Percentiles rank a stretch among this genome's conserved stretches.
Evolutionary conservation across 1,139 yeast species (phyloP).

Genomic region (Lodderomyces metapsilosis): DNA sequence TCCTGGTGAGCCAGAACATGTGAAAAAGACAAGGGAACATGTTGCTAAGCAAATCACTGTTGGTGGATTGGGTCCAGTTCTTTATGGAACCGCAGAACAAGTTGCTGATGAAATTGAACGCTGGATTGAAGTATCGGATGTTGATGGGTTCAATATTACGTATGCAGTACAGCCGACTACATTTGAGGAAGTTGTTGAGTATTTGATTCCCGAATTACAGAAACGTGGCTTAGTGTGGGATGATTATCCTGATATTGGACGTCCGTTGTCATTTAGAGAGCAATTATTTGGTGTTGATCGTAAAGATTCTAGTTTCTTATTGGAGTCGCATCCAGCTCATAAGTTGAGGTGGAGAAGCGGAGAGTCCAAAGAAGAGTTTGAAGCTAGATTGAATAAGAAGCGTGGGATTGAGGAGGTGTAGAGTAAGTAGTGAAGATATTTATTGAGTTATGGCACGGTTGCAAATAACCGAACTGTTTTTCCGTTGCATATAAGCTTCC

Average conservation of each 20-base stretch:
- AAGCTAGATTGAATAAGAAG: slow-evolving; percentile 17
- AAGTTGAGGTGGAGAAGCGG: slow-evolving; percentile 39
- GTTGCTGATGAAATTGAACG: slow-evolving; percentile 29
- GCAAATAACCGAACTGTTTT: too few relatives aligned
- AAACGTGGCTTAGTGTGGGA: slow-evolving; percentile 26
- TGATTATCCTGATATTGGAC: slow-evolving; percentile 24
- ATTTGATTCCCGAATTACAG: slow-evolving; percentile 26
- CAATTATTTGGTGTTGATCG: slow-evolving; percentile 25
- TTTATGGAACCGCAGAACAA: slow-evolving; percentile 23
- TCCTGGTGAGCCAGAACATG: slow-evolving; percentile 25
- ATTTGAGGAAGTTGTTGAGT: slow-evolving; percentile 29
- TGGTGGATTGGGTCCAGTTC: slow-evolving; percentile 30
- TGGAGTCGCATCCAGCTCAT: slow-evolving; percentile 36
- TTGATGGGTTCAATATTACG: slow-evolving; percentile 31
- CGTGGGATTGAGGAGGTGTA: slow-evolving; percentile 7
- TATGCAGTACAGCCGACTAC: slow-evolving; percentile 27
- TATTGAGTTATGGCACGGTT: too few relatives aligned
- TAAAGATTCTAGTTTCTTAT: slow-evolving; percentile 22
- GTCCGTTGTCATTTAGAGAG: slow-evolving; percentile 24
- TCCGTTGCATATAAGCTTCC: too few relatives aligned
- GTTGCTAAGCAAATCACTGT: slow-evolving; percentile 28
- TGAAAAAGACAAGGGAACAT: slow-evolving; percentile 26
- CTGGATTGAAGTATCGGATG: slow-evolving; percentile 30
- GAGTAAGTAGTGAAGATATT: not conserved
- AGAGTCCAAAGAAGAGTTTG: slow-evolving; percentile 37